Evolutionary conservation across 179 eudicot genomes (phyloP), one percentile per base, ranked within the genome.

Genomic region (Heliamphora pulchella): DNA sequence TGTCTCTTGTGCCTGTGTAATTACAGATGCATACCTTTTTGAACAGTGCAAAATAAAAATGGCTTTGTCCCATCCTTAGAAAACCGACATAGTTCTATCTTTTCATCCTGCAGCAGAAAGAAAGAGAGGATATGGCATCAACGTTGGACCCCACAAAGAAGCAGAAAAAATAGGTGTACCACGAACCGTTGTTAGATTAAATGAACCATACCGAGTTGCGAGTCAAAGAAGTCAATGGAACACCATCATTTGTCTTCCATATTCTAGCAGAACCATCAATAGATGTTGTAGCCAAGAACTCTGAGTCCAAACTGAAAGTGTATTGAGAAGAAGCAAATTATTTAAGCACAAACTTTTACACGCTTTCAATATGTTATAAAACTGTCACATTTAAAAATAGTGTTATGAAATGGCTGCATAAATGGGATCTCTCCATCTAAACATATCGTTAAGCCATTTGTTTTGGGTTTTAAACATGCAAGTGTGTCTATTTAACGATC

Each of bases 11-110:
- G 11, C 18, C 20, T 51, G 20, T 44, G 4, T 20, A 65, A 48
- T 18, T 47, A 78, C 14, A 51, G 78, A 63, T 74, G 31, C 51
- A 70, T 53, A 96, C 99, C 99, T 88, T 86, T 90, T 79, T 89
- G 91, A 82, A 90, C 85, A 57, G 93, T 87, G 86, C 94, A 87
- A 89, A 96, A 96, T 83, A 96, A 82, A 86, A 96, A 96, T 43
- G 98, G 99, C 83, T 89, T 92, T 68, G 97, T 94, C 74, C 97
- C 99, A 87, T 96, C 99, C 85, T 88, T 94, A 2, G 99, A 96
- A 88, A 96, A 94, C 64, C 98, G 92, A 80, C 99, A 96, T 20
- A 91, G 85, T 71, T 94, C 99, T 82, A 96, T 86, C 77, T 87
- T 90, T 82, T 96, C 99, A 87, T 91, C 97, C 99, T 96, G 87